phyloP scores from a whole-genome alignment of 441 rosid species.

The Eruca vesicaria region DNA sequence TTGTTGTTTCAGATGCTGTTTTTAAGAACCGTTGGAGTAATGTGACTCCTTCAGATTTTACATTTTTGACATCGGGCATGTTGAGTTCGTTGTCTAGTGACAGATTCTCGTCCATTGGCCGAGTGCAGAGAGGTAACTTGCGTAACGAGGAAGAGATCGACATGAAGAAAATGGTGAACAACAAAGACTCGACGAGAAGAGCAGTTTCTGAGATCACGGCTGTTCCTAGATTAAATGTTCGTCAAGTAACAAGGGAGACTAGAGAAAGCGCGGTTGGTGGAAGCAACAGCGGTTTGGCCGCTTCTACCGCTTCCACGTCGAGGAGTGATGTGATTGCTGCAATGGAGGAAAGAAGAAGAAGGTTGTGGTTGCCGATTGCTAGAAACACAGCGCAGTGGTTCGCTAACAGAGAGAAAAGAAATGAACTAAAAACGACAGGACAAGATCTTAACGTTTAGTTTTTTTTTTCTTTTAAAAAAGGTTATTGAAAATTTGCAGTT shows the following conservation, averaged over 20 bases:
- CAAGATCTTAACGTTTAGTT: constrained; percentile 32
- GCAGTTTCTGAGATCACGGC: constrained; percentile 70
- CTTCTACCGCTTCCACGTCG: constrained; percentile 26
- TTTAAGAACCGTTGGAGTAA: background rate
- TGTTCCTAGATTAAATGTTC: constrained; percentile 30
- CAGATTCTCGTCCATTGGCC: background rate
- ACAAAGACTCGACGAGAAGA: constrained; percentile 50
- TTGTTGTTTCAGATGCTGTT: background rate
- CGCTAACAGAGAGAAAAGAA: constrained; percentile 56
- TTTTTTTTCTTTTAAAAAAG: background rate
- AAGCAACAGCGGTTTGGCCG: constrained; percentile 16
- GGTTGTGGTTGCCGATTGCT: constrained; percentile 78
- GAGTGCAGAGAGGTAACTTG: background rate
- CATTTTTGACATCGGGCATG: background rate
- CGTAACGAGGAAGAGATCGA: constrained; percentile 51
- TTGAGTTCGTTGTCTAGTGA: background rate
- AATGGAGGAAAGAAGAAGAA: constrained; percentile 54
- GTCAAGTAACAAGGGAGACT: background rate
- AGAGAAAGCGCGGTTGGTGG: constrained; percentile 34
- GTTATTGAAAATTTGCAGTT: background rate
- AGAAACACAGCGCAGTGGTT: constrained; percentile 73
- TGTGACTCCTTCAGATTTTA: background rate
- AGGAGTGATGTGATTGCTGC: constrained; percentile 4
- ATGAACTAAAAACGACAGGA: constrained; percentile 26
- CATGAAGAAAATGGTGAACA: constrained; percentile 50